A percentile compares a stretch with the other conserved stretches of the same genome.
Conservation (phyloP, 768 basidiomycete species). For the Tulasnella sp. region DNA sequence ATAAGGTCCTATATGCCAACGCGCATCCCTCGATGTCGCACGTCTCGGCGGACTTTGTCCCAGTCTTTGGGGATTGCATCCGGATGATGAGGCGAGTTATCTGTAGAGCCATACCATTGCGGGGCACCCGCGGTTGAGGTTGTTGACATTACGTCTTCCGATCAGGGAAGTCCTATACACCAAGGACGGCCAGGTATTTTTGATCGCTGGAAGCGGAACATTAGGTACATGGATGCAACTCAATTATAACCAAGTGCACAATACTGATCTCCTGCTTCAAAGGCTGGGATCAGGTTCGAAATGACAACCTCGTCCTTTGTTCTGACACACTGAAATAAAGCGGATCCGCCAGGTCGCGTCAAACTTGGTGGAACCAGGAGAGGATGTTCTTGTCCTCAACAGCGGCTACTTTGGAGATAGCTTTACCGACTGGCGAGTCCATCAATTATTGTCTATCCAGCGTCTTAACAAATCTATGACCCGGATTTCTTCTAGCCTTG, state of each 20-base stretch:
- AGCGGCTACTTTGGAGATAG: conserved; percentile 92
- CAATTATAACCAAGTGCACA: background rate
- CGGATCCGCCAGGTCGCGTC: conserved; percentile 88
- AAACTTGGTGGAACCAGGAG: conserved; percentile 67
- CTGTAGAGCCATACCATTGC: background rate
- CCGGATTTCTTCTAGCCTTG: conserved; percentile 40
- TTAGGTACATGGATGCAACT: conserved; percentile 34
- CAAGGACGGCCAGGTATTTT: conserved; percentile 72
- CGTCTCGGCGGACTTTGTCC: conserved; percentile 77
- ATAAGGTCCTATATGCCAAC: conserved; percentile 79
- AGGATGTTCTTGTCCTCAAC: conserved; percentile 72
- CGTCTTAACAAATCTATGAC: background rate
- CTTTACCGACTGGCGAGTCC: conserved; percentile 70
- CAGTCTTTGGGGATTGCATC: conserved; percentile 80
- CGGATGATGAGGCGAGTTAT: conserved; percentile 57
- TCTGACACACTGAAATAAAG: conserved; percentile 7
- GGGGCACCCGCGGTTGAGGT: too few relatives aligned
- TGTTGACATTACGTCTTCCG: background rate
- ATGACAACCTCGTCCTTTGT: background rate
- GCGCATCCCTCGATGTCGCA: conserved; percentile 87
- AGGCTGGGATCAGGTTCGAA: conserved; percentile 78
- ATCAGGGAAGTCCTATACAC: conserved; percentile 67
- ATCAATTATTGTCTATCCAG: background rate
- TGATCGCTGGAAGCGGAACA: conserved; percentile 91
- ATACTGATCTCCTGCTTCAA: background rate